Conservation (phyloP, 345 rosid species). For the Garcia nutans region DNA sequence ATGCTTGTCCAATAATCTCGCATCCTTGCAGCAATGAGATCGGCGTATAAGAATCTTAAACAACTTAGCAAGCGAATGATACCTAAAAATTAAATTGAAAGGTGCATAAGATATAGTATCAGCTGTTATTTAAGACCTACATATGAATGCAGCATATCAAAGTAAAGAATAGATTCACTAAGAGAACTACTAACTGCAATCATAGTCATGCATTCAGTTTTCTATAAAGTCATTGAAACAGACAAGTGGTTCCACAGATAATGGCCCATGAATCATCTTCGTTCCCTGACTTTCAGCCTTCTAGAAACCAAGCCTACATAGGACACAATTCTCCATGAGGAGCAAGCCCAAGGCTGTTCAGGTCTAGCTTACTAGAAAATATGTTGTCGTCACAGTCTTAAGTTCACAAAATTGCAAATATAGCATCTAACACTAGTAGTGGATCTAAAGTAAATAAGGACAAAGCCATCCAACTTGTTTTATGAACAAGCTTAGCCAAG, state of each 20-base stretch:
- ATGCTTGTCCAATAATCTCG: slow-evolving; percentile 60
- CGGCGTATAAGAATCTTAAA: slow-evolving; percentile 56
- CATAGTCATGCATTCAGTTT: not conserved
- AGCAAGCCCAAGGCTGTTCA: not conserved
- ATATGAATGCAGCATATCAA: not conserved
- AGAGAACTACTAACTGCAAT: not conserved
- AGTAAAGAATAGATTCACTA: not conserved
- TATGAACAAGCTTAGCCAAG: not conserved
- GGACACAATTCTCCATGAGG: not conserved
- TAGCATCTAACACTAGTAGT: not conserved
- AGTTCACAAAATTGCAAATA: not conserved
- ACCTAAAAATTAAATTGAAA: slow-evolving; percentile 38
- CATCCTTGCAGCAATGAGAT: slow-evolving; percentile 46
- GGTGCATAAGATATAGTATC: not conserved
- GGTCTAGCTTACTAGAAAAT: not conserved
- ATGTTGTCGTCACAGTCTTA: not conserved
- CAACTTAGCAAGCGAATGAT: slow-evolving; percentile 51
- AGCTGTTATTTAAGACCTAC: not conserved
- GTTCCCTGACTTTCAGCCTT: not conserved
- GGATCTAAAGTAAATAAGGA: not conserved
- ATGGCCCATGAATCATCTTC: not conserved
- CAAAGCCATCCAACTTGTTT: not conserved
- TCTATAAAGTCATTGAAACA: not conserved
- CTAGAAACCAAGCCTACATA: not conserved
- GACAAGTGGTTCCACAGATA: not conserved